Base-by-base conservation (phyloP, 768 basidiomycete species). In the Kwoniella mangroviensis region DNA sequence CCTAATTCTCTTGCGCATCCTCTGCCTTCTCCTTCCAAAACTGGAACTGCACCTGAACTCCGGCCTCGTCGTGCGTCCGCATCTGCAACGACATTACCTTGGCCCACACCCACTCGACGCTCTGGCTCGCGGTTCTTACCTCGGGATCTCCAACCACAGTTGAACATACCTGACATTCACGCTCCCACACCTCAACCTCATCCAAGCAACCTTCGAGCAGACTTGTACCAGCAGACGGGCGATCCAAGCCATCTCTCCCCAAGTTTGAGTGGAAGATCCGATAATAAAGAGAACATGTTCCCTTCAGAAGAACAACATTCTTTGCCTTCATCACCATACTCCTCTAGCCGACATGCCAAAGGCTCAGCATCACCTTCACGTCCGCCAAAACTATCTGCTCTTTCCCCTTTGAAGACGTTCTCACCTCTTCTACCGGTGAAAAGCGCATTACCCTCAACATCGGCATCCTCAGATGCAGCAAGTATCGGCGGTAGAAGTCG, bases 371-470 rank as follows among this genome's bases (percentile, higher is more conserved):
- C 71, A 28, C 73, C 70, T 22, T 75, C 74, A 24, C 62, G 76
- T n/a, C 71, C 68, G 15, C 75, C 62, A 21, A 71, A 72, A 41
- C 69, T 78, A 12, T 76, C 62, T 34, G 82, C 81, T 5, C 66
- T 83, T 13, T 81, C 79, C 2, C 79, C 82, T 4, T 67, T 83
- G 2, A 79, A 83, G 58, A 68, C 75, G 9, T 72, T 83, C 66
- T 81, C 82, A 19, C 81, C 82, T 1, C 73, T 83, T 13, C 75
- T 72, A 40, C 66, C 73, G 1, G 21, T 66, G n/a, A 59, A 53
- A 43, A 68, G 11, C 64, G 63, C 19, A 15, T 19, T 51, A 22
- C 68, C 67, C 15, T 69, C 68, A 5, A 62, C 66, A 9, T 49
- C 45, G 21, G 63, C 51, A 41, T 64, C 54, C 11, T 72, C 75